Evolutionary conservation across 2,329 filamentous ascomycete genomes (phyloP).

Genomic region (Penicillium sp.): DNA sequence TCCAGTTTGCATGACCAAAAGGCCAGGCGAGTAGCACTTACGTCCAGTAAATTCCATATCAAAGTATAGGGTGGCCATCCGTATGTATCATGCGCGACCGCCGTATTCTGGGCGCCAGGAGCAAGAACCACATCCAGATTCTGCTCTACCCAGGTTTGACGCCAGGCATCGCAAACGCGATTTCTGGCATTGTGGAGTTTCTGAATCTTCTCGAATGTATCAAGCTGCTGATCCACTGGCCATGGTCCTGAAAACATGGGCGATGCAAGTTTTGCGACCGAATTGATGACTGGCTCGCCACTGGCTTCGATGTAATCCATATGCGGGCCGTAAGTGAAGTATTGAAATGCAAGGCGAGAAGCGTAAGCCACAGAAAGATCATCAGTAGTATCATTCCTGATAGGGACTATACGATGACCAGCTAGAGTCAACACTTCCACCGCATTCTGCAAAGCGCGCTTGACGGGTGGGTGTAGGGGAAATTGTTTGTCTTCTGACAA

Average conservation of each 20-base stretch:
- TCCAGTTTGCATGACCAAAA: background rate
- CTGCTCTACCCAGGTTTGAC: constrained; percentile 47
- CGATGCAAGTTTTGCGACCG: constrained; percentile 35
- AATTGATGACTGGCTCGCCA: constrained; percentile 52
- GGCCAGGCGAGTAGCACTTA: constrained; percentile 31
- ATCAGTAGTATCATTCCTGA: constrained; percentile 39
- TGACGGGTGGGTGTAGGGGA: constrained; percentile 57
- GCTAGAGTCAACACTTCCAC: constrained; percentile 42
- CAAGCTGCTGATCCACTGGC: constrained; percentile 26
- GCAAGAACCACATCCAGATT: constrained; percentile 57
- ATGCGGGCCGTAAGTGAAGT: constrained; percentile 38
- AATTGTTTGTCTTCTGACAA: constrained; percentile 53
- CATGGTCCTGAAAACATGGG: constrained; percentile 36
- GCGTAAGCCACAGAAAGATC: constrained; percentile 30
- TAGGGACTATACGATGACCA: constrained; percentile 51
- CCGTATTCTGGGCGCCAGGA: constrained; percentile 55
- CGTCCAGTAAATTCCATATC: constrained; percentile 58
- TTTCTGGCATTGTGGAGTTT: constrained; percentile 46
- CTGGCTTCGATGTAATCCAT: constrained; percentile 39
- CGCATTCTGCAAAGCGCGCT: constrained; percentile 49
- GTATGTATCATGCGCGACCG: constrained; percentile 55
- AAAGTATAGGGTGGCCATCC: constrained; percentile 50
- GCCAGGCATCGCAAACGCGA: constrained; percentile 45
- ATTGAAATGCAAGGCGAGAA: constrained; percentile 45
- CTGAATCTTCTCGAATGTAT: constrained; percentile 46